These are phyloP conservation scores for Cinnamomum chago DNA, from an alignment of 164 flowering plant genomes.

Conservation along the genomic window DNA sequence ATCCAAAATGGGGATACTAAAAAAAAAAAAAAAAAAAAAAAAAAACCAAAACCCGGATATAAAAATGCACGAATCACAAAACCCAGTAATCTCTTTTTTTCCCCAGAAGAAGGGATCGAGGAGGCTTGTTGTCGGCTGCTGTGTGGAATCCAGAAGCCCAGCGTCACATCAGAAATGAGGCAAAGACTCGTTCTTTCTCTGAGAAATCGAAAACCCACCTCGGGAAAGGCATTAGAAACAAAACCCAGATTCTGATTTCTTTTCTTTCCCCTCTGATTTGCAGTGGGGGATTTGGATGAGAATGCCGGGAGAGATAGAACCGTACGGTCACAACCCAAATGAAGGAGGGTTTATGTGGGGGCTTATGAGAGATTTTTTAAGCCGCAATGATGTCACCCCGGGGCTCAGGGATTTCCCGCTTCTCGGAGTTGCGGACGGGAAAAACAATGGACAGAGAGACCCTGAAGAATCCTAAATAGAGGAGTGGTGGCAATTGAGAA, in stretches of 20 bases:
- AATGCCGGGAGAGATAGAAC: neutral
- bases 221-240: conserved; percentile 7
- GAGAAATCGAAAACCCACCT: conserved; percentile 9
- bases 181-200: neutral
- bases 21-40: too few relatives aligned
- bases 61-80: too few relatives aligned
- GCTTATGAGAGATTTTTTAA: neutral
- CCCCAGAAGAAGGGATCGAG: neutral
- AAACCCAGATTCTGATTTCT: conserved; percentile 10
- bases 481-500: neutral
- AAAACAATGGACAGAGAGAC: conserved; percentile 3
- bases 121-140: neutral
- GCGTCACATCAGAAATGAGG: conserved; percentile 9
- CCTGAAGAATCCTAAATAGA: neutral
- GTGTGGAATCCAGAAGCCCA: neutral
- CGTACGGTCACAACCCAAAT: neutral
- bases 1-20: too few relatives aligned
- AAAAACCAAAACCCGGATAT: too few relatives aligned
- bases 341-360: conserved; percentile 7
- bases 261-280: neutral
- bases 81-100: neutral
- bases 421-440: conserved; percentile 9
- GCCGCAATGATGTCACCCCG: conserved; percentile 11
- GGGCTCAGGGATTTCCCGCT: conserved; percentile 4
- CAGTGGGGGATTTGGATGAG: neutral